Conservation (phyloP, 2,329 filamentous ascomycete genomes). For the Hypoxylon sp. region DNA sequence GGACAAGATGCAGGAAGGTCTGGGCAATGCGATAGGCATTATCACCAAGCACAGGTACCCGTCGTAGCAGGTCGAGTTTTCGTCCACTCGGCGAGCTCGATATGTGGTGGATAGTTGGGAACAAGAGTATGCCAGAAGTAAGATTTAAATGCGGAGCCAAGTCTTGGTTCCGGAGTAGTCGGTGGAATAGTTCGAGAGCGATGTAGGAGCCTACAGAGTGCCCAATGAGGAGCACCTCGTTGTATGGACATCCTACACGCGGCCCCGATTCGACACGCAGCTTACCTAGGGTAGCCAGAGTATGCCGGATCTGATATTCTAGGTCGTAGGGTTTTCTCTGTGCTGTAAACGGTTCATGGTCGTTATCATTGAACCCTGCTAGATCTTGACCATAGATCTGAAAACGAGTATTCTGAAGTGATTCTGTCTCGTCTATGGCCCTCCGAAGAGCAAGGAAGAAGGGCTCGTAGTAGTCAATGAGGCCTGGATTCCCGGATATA, state of each 20-base stretch:
- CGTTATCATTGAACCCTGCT: conserved; percentile 69
- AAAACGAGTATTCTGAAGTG: conserved; percentile 56
- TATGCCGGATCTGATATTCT: conserved; percentile 66
- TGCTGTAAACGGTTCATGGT: conserved; percentile 63
- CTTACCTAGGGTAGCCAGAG: conserved; percentile 58
- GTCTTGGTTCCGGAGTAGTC: conserved; percentile 61
- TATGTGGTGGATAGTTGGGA: conserved; percentile 82
- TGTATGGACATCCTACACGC: conserved; percentile 60
- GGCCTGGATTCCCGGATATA: conserved; percentile 82
- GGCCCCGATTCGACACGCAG: conserved; percentile 52
- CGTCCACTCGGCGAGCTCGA: conserved; percentile 72
- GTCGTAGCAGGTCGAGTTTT: conserved; percentile 63
- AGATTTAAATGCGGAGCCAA: conserved; percentile 60
- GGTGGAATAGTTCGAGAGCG: conserved; percentile 75
- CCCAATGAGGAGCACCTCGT: conserved; percentile 76
- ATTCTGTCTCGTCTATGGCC: conserved; percentile 62
- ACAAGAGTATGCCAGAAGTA: conserved; percentile 73
- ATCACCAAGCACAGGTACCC: conserved; percentile 59
- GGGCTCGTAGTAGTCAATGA: conserved; percentile 79
- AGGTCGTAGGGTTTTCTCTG: conserved; percentile 64
- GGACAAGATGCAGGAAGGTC: conserved; percentile 60
- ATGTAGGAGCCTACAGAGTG: conserved; percentile 84
- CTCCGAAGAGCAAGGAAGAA: conserved; percentile 73
- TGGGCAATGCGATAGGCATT: conserved; percentile 60
- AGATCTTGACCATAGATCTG: conserved; percentile 72